phyloP scores from a whole-genome alignment of 129 eudicot species.

The Flaveria sonorensis region DNA sequence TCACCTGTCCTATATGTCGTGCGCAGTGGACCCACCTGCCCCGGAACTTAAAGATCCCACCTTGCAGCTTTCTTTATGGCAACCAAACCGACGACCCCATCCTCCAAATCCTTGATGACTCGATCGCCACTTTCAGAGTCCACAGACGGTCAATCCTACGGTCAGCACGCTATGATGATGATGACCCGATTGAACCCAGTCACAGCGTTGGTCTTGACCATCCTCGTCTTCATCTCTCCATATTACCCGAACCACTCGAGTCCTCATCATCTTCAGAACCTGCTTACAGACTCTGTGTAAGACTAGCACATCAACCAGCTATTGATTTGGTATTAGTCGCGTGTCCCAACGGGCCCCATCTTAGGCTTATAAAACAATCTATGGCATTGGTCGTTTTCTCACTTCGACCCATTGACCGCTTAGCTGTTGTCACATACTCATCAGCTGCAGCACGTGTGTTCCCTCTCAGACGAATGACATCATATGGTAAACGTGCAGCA shows the following conservation, averaged over 20 bases:
- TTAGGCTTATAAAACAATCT: constrained; percentile 83
- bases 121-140: constrained; percentile 76
- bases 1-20: constrained; percentile 91
- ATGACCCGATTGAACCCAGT: constrained; percentile 77
- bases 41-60: constrained; percentile 53
- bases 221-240: constrained; percentile 65
- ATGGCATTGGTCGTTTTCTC: constrained; percentile 81
- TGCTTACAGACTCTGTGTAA: constrained; percentile 46
- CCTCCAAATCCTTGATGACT: constrained; percentile 77
- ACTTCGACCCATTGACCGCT: constrained; percentile 73
- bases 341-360: constrained; percentile 79
- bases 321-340: constrained; percentile 82
- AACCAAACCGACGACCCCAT: constrained; percentile 67
- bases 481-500: constrained; percentile 79
- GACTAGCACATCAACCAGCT: constrained; percentile 63
- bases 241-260: constrained; percentile 34
- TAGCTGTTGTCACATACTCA: constrained; percentile 85
- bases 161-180: constrained; percentile 79
- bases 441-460: constrained; percentile 80
- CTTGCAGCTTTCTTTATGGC: constrained; percentile 41
- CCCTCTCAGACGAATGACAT: constrained; percentile 85
- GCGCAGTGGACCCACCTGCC: constrained; percentile 93
- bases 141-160: constrained; percentile 83
- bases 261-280: constrained; percentile 37
- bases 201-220: constrained; percentile 34